Evolutionary conservation across 306 rosid genomes (phyloP), one percentile per base, ranked within the genome.

Genomic region (Cucurbita ficifolia): DNA sequence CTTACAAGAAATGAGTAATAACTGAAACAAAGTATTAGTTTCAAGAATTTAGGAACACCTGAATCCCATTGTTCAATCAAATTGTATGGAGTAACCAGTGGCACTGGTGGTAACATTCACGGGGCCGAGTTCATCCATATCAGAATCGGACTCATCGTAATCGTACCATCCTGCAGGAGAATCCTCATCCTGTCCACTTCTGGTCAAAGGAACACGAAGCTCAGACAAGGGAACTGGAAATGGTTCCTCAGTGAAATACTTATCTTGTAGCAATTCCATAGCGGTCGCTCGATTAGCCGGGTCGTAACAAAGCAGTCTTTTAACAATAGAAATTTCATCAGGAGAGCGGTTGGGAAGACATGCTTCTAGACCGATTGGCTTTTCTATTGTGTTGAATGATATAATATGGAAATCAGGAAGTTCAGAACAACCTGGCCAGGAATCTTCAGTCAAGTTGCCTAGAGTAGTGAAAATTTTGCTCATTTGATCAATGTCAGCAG

Each of bases 401-500:
- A 87, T 85, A 61, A 73, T 64, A 60, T 59, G 82, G 76, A 83
- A 90, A 85, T 93, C 96, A 45, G 92, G 92, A 67, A 93, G 97
- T 64, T 80, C 78, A 39, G 79, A 81, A 79, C 92, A 89, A 43
- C 84, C 92, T 1, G 84, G 82, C 96, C 97, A 94, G 13, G 61
- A 76, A 73, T 91, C 92, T 73, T 89, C 96, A 35, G 92, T 82
- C 43, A 87, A 73, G 80, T 89, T 79, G 58, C 99, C 99, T 54
- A 94, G 78, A 50, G 87, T 91, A 76, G 77, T 69, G 10, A 85
- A 68, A 71, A 94, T 91, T 75, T 87, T 86, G 76, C 96, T 81
- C 45, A 91, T 83, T 74, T 94, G 99, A 75, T 94, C 99, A 4
- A 91, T 84, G 81, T 94, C 99, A 60, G 89, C 59, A 54, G 87